A percentile compares a stretch with the other conserved stretches of the same genome.
phyloP scores from a whole-genome alignment of 352 stramenopile species.

The Globisporangium takayamanum region DNA sequence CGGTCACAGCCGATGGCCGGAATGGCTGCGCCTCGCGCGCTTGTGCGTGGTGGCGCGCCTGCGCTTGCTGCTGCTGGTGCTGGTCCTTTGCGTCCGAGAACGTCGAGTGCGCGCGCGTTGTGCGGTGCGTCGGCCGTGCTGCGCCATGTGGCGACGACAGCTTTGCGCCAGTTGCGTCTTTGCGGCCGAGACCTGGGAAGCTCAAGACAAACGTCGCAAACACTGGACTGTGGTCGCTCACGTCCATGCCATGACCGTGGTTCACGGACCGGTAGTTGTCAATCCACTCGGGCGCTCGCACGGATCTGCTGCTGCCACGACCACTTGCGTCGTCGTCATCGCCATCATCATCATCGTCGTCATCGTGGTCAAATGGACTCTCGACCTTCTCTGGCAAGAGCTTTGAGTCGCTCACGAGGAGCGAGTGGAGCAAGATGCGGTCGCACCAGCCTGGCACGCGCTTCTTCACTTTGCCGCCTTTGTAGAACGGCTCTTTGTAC shows the following conservation, averaged over 20 bases:
- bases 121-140: constrained; percentile 15
- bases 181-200: constrained; percentile 37
- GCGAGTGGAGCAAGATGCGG: constrained; percentile 79
- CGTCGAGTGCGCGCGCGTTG: constrained; percentile 44
- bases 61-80: constrained; percentile 14
- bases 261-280: constrained; percentile 84
- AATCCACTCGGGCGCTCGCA: constrained; percentile 25
- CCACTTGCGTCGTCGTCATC: neutral
- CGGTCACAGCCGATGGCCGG: constrained; percentile 14
- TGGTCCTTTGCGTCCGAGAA: constrained; percentile 21
- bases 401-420: constrained; percentile 74
- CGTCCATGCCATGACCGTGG: constrained; percentile 72
- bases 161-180: constrained; percentile 8
- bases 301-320: neutral
- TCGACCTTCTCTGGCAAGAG: constrained; percentile 69
- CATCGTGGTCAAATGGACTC: constrained; percentile 31
- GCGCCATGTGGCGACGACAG: neutral
- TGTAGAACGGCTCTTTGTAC: constrained; percentile 89
- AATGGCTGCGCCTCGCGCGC: constrained; percentile 4
- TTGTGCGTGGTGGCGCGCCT: too few species aligned
- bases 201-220: constrained; percentile 72
- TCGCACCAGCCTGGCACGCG: constrained; percentile 85
- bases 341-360: constrained; percentile 2
- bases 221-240: constrained; percentile 80
- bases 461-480: constrained; percentile 86